Evolutionary conservation across 805 yeast species (phyloP), one percentile per base, ranked within the genome.

Genomic region (Nakazawaea siamensis): DNA sequence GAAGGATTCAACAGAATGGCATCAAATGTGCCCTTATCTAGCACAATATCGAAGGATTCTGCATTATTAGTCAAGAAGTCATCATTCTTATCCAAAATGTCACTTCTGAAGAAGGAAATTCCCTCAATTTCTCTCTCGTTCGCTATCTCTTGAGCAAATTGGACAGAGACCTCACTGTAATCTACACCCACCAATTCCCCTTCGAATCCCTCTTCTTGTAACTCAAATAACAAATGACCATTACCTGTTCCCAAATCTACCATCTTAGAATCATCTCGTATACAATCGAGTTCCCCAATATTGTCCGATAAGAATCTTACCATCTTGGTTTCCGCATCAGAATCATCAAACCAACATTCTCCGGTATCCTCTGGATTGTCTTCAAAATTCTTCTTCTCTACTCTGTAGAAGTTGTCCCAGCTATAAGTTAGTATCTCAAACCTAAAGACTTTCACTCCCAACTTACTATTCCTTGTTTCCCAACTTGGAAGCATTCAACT

Each of bases 21-120:
- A 59, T 92, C 99, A 16, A 92, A 60, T 0, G 99, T 92, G 7
- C 99, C 99, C 54, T 92, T 92, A 57, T 92, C 99, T 13, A 87
- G 60, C 2, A 90, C 72, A 7, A 92, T 55, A 50, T 88, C 95
- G 57, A 73, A 87, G 16, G 60, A 49, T 3, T 57, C 64, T 26
- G 50, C 62, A 37, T 33, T 29, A 3, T 42, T 15, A 7, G 24
- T 17, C 18, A 68, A 39, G 39, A 68, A 70, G 11, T 30, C 27
- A 12, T 55, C 57, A 12, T 62, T 47, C 1, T 53, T 49, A 28
- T 60, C 55, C 36, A 84, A 66, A 35, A 92, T 70, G 55, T 92
- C 97, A 3, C 76, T 83, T 31, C 72, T 77, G 24, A 63, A 58
- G 49, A 92, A 90, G 4, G 43, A 41, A 4, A 76, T 57, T 27